phyloP scores from a whole-genome alignment of 169 alveolate genomes.

The Plasmodium gonderi region DNA sequence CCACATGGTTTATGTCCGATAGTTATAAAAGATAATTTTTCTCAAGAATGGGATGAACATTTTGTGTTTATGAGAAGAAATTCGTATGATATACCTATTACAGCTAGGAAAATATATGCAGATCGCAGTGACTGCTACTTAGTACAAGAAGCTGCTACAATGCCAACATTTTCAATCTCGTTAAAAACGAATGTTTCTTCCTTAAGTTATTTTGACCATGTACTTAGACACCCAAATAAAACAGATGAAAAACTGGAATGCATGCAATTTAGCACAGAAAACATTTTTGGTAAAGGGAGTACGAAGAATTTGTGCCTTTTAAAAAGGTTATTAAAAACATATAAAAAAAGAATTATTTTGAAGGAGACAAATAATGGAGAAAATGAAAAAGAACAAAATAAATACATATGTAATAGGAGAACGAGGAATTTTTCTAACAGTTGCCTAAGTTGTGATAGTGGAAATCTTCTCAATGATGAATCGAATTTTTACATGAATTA shows the following conservation, averaged over 20 bases:
- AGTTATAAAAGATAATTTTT: slow-evolving; percentile 17
- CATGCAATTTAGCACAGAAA: slow-evolving; percentile 72
- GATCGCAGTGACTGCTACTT: slow-evolving; percentile 66
- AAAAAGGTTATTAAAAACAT: slow-evolving; percentile 69
- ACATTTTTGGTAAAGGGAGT: slow-evolving; percentile 50
- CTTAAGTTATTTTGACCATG: slow-evolving; percentile 48
- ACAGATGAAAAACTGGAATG: slow-evolving; percentile 59
- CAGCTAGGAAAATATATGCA: slow-evolving; percentile 69
- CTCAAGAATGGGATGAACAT: slow-evolving; percentile 76
- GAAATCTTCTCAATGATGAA: slow-evolving; percentile 44
- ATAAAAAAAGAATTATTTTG: slow-evolving; percentile 19
- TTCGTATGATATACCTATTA: slow-evolving; percentile 69
- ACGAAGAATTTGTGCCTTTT: slow-evolving; percentile 59
- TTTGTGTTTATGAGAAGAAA: slow-evolving; percentile 75
- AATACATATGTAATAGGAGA: slow-evolving; percentile 12
- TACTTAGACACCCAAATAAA: slow-evolving; percentile 34
- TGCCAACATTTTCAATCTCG: slow-evolving; percentile 57
- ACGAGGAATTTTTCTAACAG: slow-evolving; percentile 40
- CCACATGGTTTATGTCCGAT: slow-evolving; percentile 71
- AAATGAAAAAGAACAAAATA: slow-evolving; percentile 3
- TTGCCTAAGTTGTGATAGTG: slow-evolving; percentile 57
- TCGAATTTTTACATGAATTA: slow-evolving; percentile 39
- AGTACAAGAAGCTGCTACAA: slow-evolving; percentile 64
- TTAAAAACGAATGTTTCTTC: slow-evolving; percentile 62
- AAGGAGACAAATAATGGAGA: slow-evolving; percentile 39